A percentile compares a stretch with the other conserved stretches of the same genome.
Conservation (phyloP, 139 green algal genomes). For the Chlorella sp. region DNA sequence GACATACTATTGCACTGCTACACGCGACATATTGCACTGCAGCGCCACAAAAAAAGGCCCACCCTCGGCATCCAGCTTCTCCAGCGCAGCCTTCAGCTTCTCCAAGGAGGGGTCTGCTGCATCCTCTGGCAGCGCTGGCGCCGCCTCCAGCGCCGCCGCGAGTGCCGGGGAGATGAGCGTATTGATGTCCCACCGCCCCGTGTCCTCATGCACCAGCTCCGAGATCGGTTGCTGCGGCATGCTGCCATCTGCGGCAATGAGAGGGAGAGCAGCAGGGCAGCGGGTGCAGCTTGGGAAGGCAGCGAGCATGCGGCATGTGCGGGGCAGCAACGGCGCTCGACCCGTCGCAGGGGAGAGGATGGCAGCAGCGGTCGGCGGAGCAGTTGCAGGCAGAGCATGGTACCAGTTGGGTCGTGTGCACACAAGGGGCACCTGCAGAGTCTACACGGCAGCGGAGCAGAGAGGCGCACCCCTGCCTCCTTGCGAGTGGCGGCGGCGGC, state of each 20-base stretch:
- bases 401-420: no score
- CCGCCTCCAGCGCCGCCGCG: slow-evolving; percentile 13
- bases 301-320: neutral
- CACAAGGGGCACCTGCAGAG: neutral
- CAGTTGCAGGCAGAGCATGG: no score
- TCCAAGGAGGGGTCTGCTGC: neutral
- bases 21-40: neutral
- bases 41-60: neutral
- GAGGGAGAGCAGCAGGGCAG: neutral
- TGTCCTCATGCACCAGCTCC: neutral
- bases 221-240: neutral
- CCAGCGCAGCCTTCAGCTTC: neutral
- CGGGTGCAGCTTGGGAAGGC: neutral
- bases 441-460: no score
- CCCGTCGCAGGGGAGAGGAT: neutral
- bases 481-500: neutral
- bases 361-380: no score
- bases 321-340: neutral
- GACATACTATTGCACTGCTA: no score
- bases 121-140: neutral
- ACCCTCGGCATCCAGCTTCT: neutral
- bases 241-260: neutral
- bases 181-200: slow-evolving; percentile 1
- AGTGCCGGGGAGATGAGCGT: slow-evolving; percentile 4
- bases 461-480: no score